Conservation (phyloP, 306 rosid species). For the Geum urbanum region DNA sequence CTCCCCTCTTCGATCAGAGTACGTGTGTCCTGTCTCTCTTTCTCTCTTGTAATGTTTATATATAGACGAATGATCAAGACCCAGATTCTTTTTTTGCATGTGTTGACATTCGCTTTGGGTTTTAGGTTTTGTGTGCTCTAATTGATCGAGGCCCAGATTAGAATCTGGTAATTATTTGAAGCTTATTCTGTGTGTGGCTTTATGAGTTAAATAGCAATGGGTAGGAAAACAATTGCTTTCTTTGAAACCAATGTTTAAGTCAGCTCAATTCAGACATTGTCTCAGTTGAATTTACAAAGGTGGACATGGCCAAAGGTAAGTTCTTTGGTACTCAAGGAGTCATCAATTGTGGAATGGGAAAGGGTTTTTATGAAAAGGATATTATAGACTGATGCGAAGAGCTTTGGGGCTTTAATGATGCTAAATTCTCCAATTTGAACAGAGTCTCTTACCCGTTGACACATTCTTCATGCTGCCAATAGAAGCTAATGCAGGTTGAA, state of each 20-base stretch:
- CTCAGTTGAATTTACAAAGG: too few species aligned
- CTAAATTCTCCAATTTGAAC: not conserved
- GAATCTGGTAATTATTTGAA: not conserved
- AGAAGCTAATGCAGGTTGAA: too few species aligned
- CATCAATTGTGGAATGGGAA: not conserved
- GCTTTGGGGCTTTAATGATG: not conserved
- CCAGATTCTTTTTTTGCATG: conserved; percentile 5
- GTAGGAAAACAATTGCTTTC: not conserved
- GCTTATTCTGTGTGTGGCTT: not conserved
- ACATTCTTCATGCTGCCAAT: too few species aligned
- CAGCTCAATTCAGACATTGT: not conserved
- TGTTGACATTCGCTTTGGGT: not conserved
- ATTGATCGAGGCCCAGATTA: not conserved
- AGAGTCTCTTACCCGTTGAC: not conserved
- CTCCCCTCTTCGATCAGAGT: conserved; percentile 70
- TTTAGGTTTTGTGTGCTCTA: not conserved
- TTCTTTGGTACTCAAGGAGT: not conserved
- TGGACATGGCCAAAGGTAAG: not conserved
- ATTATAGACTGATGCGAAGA: not conserved
- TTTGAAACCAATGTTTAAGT: not conserved
- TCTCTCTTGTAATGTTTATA: not conserved
- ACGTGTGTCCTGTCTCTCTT: not conserved
- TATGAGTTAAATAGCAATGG: not conserved
- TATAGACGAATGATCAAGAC: not conserved
- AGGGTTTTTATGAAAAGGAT: not conserved